Evolutionary conservation across 768 basidiomycete genomes (phyloP).

Genomic region (Kwoniella sp.): DNA sequence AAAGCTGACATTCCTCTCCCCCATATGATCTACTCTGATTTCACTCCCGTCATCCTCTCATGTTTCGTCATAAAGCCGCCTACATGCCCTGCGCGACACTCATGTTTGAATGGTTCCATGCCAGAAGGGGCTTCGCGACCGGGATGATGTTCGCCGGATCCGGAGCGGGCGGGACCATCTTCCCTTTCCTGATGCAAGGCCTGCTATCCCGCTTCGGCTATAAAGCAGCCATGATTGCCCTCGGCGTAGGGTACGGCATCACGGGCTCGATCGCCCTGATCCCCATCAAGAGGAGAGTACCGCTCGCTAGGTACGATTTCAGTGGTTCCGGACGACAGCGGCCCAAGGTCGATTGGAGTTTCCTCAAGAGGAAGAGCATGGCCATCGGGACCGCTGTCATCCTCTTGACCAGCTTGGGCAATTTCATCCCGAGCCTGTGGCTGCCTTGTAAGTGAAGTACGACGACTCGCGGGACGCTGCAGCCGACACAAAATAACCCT

Average conservation of each 20-base stretch:
- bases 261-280: slow-evolving; percentile 32
- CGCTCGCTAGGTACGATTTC: slow-evolving; percentile 22
- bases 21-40: no score
- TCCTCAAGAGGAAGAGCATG: slow-evolving; percentile 29
- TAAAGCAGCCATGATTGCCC: slow-evolving; percentile 47
- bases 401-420: slow-evolving; percentile 42
- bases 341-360: slow-evolving; percentile 22
- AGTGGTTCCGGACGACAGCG: neutral
- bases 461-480: no score
- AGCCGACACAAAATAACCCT: no score
- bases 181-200: slow-evolving; percentile 49
- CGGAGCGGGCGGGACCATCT: slow-evolving; percentile 48
- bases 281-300: slow-evolving; percentile 47
- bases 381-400: slow-evolving; percentile 35
- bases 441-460: slow-evolving; percentile 34
- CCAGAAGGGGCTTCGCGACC: slow-evolving; percentile 40
- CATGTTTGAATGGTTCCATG: slow-evolving; percentile 51
- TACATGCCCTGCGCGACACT: slow-evolving; percentile 50
- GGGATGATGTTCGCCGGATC: slow-evolving; percentile 51
- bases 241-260: slow-evolving; percentile 40
- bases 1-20: neutral
- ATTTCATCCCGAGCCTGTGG: slow-evolving; percentile 50
- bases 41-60: neutral
- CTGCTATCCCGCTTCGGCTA: slow-evolving; percentile 45
- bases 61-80: slow-evolving; percentile 11